Conservation (phyloP, 306 rosid genomes). For the Cicer arietinum region DNA sequence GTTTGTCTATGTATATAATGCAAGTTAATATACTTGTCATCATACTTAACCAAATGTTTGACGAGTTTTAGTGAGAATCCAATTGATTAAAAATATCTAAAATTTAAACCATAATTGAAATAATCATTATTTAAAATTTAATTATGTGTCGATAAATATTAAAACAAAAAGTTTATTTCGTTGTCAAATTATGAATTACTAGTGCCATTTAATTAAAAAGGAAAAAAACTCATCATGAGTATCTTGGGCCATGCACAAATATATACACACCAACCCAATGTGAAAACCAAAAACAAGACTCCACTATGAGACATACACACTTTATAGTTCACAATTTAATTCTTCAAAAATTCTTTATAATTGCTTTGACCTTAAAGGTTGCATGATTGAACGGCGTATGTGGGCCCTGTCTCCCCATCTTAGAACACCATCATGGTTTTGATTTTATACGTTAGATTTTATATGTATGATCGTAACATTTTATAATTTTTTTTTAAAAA, state of each 20-base stretch:
- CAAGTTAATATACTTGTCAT: background rate
- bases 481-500: conserved; percentile 49
- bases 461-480: conserved; percentile 46
- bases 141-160: too few relatives aligned
- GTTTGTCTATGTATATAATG: background rate
- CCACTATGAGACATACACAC: conserved; percentile 53
- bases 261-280: conserved; percentile 38
- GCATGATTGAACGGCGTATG: conserved; percentile 79
- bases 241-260: conserved; percentile 42
- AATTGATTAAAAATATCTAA: too few relatives aligned
- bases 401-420: conserved; percentile 61
- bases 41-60: background rate
- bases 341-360: conserved; percentile 46
- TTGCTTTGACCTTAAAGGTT: conserved; percentile 72
- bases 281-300: conserved; percentile 34
- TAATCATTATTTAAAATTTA: too few relatives aligned
- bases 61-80: too few relatives aligned
- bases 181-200: too few relatives aligned
- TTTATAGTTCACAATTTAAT: conserved; percentile 43
- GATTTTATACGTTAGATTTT: conserved; percentile 45
- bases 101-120: too few relatives aligned
- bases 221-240: background rate
- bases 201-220: too few relatives aligned
- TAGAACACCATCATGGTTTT: conserved; percentile 63
- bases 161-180: too few relatives aligned